Conservation (phyloP, 2,329 filamentous ascomycete genomes). For the Hypocreales sp. region DNA sequence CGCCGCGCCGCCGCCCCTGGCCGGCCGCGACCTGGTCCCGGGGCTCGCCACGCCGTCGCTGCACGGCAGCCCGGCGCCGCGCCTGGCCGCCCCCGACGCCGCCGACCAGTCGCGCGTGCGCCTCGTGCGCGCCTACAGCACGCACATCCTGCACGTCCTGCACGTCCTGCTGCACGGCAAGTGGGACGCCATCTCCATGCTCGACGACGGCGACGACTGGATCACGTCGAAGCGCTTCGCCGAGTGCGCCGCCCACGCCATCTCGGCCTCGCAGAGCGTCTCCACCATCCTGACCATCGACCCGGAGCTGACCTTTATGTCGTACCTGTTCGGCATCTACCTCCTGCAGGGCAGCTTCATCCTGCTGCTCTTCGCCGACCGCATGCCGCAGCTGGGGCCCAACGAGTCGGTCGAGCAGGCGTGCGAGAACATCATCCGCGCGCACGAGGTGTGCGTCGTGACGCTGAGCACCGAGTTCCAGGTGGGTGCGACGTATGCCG, state of each 20-base stretch:
- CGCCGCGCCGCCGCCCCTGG: background rate
- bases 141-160: conserved; percentile 29
- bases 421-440: conserved; percentile 32
- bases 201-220: conserved; percentile 32
- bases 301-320: conserved; percentile 34
- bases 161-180: conserved; percentile 31
- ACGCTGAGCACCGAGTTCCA: conserved; percentile 34
- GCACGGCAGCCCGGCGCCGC: background rate
- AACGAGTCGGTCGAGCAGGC: conserved; percentile 29
- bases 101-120: conserved; percentile 16
- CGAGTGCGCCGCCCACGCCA: conserved; percentile 28
- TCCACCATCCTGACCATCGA: conserved; percentile 29
- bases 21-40: conserved; percentile 3
- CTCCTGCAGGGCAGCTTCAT: conserved; percentile 34
- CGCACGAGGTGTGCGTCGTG: conserved; percentile 33
- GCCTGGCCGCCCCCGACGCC: conserved; percentile 4
- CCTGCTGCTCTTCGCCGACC: conserved; percentile 30
- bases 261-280: conserved; percentile 28
- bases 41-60: conserved; percentile 4
- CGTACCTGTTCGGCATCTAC: conserved; percentile 36
- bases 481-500: no score
- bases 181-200: conserved; percentile 32
- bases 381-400: conserved; percentile 28
- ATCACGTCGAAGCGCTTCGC: conserved; percentile 28
- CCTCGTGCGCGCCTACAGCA: conserved; percentile 29